Base-by-base conservation (phyloP, 768 basidiomycete species). In the Lentinula raphanica region DNA sequence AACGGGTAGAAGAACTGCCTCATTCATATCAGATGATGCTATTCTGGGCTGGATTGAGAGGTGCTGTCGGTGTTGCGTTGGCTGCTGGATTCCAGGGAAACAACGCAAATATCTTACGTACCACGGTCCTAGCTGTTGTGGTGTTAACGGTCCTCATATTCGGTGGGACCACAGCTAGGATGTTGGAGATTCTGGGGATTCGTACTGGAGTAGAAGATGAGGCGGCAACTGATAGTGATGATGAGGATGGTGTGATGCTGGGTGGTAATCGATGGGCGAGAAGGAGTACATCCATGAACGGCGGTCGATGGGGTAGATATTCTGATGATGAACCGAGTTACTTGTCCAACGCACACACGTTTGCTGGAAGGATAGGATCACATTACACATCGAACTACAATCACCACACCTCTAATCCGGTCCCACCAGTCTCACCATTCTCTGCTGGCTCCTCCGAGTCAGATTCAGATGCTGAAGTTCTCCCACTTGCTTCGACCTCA, bases 11-110 rank as follows among this genome's bases (percentile, higher is more conserved):
- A 63, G 95, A 98, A 64, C 76, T 99, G 4, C 95, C 97, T 1
- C 95, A 98, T 71, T 94, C 94, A 11, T 98, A 99, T 67, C 95
- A 98, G 66, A 96, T 98, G 92, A 97, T 98, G 94, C 75, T 98
- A 15, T 98, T 98, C 74, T 99, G 96, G 97, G 96, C 96, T 1
- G 96, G 96, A 5, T 75, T 99, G 55, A 80, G 97, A 28, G 97
- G 97, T 35, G 97, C 97, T 0, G 97, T 99, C 42, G 97, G 97
- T 38, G 97, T 99, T 21, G 97, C 97, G 3, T 83, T 99, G 29
- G 97, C 97, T 1, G 91, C 94, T 1, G 95, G 95, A 2, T 96
- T 99, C 78, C 87, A 87, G 58, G 96, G 97, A n/a, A 79, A 85
- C 28, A 96, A 96, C 67, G 93, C 93, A 0, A 86, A 92, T 64